Base-by-base conservation (phyloP, 805 yeast genomes). In the Lachancea sp. region DNA sequence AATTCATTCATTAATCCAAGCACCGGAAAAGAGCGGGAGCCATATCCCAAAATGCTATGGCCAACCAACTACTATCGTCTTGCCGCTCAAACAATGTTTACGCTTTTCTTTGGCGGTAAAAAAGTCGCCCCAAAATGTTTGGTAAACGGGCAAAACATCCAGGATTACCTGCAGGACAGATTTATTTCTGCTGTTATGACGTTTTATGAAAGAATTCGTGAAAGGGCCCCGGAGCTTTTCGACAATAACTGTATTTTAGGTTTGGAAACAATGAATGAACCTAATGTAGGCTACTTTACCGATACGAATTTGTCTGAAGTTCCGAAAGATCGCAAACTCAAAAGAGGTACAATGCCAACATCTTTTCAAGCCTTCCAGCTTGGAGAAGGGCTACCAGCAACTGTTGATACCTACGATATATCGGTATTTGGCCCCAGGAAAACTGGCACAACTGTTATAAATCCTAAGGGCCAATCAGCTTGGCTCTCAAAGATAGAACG, bases 41-140 rank as follows among this genome's bases (percentile, higher is more conserved):
- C 34, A 3, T 83, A 74, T 57, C 87, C 88, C 5, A 83, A 84
- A 52, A 89, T 89, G 97, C 68, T 88, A 24, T 89, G 97, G 97
- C 78, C 95, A 0, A 78, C 96, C 1, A 89, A 89, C 60, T 87
- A 88, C 55, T 74, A 69, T 45, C 70, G 92, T 25, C 65, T 87
- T 44, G 95, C 87, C 2, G 69, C 83, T 25, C 74, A 77, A 45
- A 78, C 83, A 7, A 85, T 89, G 92, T 87, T 87, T 60, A 83
- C 95, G 0, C 58, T 86, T 51, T 89, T 89, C 55, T 88, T 83
- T 63, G 80, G 83, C 1, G 97, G 97, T 2, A 70, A 70, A 38
- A 63, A 68, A 12, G 84, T 78, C 61, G 85, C 90, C 24, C 96
- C 97, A 1, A 72, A 81, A 40, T 78, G 87, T 43, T 64, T 67